These are phyloP conservation scores for Penicillium brevicompactum DNA, from an alignment of 2,329 filamentous ascomycete species.

Conservation along the genomic window DNA sequence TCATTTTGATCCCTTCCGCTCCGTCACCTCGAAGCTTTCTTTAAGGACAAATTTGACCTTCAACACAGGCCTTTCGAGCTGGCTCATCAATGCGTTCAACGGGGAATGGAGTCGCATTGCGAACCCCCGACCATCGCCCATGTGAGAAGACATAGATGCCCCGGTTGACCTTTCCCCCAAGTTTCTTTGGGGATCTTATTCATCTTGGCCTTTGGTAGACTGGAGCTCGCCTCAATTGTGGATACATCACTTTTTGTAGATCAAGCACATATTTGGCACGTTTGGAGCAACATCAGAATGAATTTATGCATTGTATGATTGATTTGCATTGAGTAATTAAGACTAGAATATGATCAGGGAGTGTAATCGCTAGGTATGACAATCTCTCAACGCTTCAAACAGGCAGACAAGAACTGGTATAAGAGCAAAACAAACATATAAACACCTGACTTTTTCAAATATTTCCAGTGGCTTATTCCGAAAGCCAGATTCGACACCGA, in stretches of 20 bases:
- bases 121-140: constrained; percentile 51
- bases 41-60: constrained; percentile 2
- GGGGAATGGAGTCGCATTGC: constrained; percentile 78
- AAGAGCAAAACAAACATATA: not conserved
- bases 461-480: not conserved
- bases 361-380: not conserved
- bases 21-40: not conserved
- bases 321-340: not conserved
- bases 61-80: constrained; percentile 58
- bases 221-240: too few species aligned
- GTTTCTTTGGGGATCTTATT: not conserved
- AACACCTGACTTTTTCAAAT: not conserved
- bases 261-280: not conserved
- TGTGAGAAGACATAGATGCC: constrained; percentile 27
- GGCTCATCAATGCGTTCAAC: constrained; percentile 97
- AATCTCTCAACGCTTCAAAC: not conserved
- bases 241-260: too few species aligned
- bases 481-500: constrained; percentile 1
- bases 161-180: constrained; percentile 10
- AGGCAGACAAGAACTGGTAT: not conserved
- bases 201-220: not conserved
- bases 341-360: not conserved
- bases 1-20: not conserved
- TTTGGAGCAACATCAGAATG: not conserved
- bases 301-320: constrained; percentile 1